Conservation (phyloP, 208 protist species). For the Sergeia podlipaevii region DNA sequence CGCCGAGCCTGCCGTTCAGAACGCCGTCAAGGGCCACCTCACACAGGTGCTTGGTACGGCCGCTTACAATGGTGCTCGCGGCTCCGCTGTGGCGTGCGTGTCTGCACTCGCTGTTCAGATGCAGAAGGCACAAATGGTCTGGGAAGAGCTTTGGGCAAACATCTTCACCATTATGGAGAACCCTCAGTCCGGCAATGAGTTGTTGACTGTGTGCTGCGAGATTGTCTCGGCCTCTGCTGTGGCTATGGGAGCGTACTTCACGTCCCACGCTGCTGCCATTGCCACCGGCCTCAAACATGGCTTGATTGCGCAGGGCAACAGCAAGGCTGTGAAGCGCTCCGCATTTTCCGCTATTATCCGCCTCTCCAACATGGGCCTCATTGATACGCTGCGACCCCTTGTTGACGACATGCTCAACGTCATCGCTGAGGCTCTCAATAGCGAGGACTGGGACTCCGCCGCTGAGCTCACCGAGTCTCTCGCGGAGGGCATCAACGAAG, state of each 20-base stretch:
- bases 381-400: slow-evolving; percentile 32
- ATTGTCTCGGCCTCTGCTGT: slow-evolving; percentile 56
- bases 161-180: slow-evolving; percentile 61
- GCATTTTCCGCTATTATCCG: slow-evolving; percentile 62
- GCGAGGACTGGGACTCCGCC: slow-evolving; percentile 54
- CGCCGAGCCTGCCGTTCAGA: slow-evolving; percentile 38
- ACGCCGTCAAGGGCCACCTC: slow-evolving; percentile 46
- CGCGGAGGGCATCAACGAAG: slow-evolving; percentile 48
- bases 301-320: slow-evolving; percentile 21
- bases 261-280: slow-evolving; percentile 29
- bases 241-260: slow-evolving; percentile 52
- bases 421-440: slow-evolving; percentile 60
- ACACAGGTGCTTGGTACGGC: slow-evolving; percentile 55
- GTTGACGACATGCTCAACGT: slow-evolving; percentile 63
- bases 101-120: slow-evolving; percentile 65
- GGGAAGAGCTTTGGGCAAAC: slow-evolving; percentile 72
- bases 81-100: slow-evolving; percentile 70
- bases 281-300: slow-evolving; percentile 51
- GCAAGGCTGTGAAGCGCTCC: slow-evolving; percentile 34
- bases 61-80: slow-evolving; percentile 42
- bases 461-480: slow-evolving; percentile 38
- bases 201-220: slow-evolving; percentile 77
- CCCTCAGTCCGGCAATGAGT: slow-evolving; percentile 23
- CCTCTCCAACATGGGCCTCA: slow-evolving; percentile 36
- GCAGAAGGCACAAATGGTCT: slow-evolving; percentile 54